Evolutionary conservation across 352 stramenopile species (phyloP).

Genomic region (Globisporangium polare): DNA sequence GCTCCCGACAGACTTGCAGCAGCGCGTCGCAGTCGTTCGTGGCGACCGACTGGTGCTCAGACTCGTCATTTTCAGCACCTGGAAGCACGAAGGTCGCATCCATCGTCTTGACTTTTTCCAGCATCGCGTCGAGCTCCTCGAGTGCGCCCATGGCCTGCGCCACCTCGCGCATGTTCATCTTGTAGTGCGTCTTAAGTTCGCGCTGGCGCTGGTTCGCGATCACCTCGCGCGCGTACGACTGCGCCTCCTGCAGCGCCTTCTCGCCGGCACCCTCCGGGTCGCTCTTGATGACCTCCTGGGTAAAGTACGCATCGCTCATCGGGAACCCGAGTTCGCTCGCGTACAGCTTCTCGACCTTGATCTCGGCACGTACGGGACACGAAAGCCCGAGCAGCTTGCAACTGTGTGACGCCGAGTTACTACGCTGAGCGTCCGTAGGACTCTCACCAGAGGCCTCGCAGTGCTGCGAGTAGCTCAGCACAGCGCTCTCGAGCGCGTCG

Average conservation of each 20-base stretch:
- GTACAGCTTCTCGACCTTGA: slow-evolving; percentile 42
- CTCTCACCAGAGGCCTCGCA: slow-evolving; percentile 12
- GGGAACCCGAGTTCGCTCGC: slow-evolving; percentile 45
- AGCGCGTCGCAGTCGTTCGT: slow-evolving; percentile 24
- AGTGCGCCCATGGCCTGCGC: slow-evolving; percentile 52
- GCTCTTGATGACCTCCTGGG: slow-evolving; percentile 65
- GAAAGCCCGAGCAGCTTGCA: slow-evolving; percentile 40
- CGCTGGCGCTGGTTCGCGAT: slow-evolving; percentile 42
- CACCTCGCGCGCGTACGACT: slow-evolving; percentile 40
- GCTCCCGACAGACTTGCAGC: slow-evolving; percentile 32
- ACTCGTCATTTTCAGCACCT: background rate
- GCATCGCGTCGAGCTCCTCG: slow-evolving; percentile 51
- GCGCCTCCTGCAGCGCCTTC: slow-evolving; percentile 54
- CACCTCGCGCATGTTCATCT: slow-evolving; percentile 40
- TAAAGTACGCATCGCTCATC: slow-evolving; percentile 31
- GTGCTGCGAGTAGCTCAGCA: slow-evolving; percentile 27
- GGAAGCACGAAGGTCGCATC: slow-evolving; percentile 24
- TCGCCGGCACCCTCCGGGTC: slow-evolving; percentile 59
- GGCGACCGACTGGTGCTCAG: background rate
- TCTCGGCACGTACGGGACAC: slow-evolving; percentile 51
- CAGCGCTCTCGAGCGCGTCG: slow-evolving; percentile 42
- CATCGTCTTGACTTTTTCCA: slow-evolving; percentile 31
- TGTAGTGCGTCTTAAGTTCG: slow-evolving; percentile 60
- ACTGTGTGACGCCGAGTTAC: slow-evolving; percentile 15
- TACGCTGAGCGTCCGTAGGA: background rate